Evolutionary conservation across 441 rosid species (phyloP), one percentile per base, ranked within the genome.

Genomic region (Arabidopsis lyrata): DNA sequence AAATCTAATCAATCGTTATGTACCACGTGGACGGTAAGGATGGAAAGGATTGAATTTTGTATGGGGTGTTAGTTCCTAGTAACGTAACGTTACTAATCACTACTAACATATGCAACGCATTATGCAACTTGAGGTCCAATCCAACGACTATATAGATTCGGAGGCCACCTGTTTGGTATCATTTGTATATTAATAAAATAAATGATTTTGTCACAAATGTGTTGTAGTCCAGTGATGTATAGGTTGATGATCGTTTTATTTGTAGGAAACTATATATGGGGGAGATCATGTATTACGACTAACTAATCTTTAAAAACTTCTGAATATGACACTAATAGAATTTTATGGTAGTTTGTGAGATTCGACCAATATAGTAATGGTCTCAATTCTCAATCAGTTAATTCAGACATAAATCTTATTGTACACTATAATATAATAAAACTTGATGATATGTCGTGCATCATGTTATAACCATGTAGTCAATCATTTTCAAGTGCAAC

Each of bases 401-500:
- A 18, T 20, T 20, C 27, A 52, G 18, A 61, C 54, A 52, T 4
- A 16, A 16, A 13, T 32, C 24, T n/a, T 32, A 12, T 39, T 36
- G 38, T 2, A n/a, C 15, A 49, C 6, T 72, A 5, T 8, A 24
- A 24, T 5, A 24, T 13, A n/a, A 62, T 14, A 42, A 6, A 55
- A 44, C 20, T n/a, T 63, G 56, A 18, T 73, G 13, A 27, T 9
- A 34, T 54, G 29, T 49, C 6, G 38, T 48, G 31, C 10, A 49
- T 49, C 45, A 64, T 73, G 49, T 47, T 53, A 41, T 50, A 63
- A 63, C 35, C 77, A 73, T 55, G 71, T 11, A 66, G 6, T 52
- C 15, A 29, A 50, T 72, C 44, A 27, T 35, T 55, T 54, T 32
- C 39, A 54, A 44, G 39, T 20, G 50, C 11, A 57, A 18, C 18